Conservation (phyloP, 2,329 filamentous ascomycete species). For the Penicillium sp. region DNA sequence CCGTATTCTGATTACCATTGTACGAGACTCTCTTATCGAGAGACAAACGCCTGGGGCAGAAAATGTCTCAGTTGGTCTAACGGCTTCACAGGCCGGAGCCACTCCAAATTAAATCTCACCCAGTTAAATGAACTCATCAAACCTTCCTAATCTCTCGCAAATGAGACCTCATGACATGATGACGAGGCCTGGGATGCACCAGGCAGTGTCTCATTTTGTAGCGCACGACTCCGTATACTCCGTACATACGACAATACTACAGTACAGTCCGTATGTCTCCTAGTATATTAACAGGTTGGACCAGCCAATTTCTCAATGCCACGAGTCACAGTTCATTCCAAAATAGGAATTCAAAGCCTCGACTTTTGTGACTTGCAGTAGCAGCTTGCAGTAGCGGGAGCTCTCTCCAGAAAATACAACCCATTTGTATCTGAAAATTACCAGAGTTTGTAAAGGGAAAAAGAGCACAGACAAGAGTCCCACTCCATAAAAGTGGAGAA, state of each 20-base stretch:
- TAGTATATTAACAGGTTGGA: background rate
- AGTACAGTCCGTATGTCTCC: no score
- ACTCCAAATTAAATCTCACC: background rate
- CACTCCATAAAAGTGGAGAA: background rate
- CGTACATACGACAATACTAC: no score
- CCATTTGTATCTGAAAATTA: background rate
- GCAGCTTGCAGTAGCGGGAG: no score
- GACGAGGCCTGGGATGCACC: background rate
- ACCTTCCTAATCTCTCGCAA: constrained; percentile 5
- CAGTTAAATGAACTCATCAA: background rate
- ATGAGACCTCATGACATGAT: constrained; percentile 9
- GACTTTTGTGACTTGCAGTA: no score
- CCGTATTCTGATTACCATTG: background rate
- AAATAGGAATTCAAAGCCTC: no score
- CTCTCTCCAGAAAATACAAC: background rate
- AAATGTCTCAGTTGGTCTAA: constrained; percentile 11
- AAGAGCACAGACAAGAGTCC: background rate
- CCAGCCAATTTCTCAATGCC: background rate
- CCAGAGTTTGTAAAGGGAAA: background rate
- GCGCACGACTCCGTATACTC: background rate
- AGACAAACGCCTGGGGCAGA: constrained; percentile 8
- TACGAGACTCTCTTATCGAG: background rate
- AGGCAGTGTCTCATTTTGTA: constrained; percentile 2
- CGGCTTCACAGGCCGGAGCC: background rate
- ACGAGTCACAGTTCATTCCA: background rate